phyloP scores from a whole-genome alignment of 1,139 yeast species.

The Scheffersomyces titani region DNA sequence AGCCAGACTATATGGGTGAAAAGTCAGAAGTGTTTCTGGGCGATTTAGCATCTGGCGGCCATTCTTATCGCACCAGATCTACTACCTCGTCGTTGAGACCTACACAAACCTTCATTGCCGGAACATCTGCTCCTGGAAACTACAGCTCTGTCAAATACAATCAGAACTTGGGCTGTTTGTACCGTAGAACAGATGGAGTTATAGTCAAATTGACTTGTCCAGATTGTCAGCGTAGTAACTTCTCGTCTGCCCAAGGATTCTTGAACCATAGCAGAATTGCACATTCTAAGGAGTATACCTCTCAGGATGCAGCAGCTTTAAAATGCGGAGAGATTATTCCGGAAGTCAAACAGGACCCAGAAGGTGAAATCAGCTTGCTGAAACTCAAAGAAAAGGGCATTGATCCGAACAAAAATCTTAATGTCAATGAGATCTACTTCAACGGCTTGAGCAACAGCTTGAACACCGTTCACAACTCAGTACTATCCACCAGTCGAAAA shows the following conservation, averaged over 20 bases:
- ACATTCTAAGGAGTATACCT: slow-evolving; percentile 68
- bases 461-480: slow-evolving; percentile 16
- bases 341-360: slow-evolving; percentile 60
- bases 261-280: slow-evolving; percentile 76
- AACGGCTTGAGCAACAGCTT: slow-evolving; percentile 30
- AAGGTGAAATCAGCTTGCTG: slow-evolving; percentile 48
- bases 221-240: slow-evolving; percentile 66
- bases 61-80: slow-evolving; percentile 48
- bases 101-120: slow-evolving; percentile 5
- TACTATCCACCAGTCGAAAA: slow-evolving; percentile 2
- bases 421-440: slow-evolving; percentile 41
- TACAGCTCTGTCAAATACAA: slow-evolving; percentile 2
- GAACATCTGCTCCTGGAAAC: slow-evolving; percentile 3
- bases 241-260: slow-evolving; percentile 79
- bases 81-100: slow-evolving; percentile 55
- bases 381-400: slow-evolving; percentile 41
- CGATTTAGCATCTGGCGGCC: slow-evolving; percentile 14
- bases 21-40: slow-evolving; percentile 2
- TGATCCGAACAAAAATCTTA: slow-evolving; percentile 43
- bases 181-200: slow-evolving; percentile 71
- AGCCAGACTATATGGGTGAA: slow-evolving; percentile 10
- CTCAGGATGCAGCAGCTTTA: slow-evolving; percentile 76
- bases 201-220: slow-evolving; percentile 70
- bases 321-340: slow-evolving; percentile 65
- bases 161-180: slow-evolving; percentile 56